Conservation (phyloP, 1,284 basidiomycete genomes). For the Sporisorium sorghi region DNA sequence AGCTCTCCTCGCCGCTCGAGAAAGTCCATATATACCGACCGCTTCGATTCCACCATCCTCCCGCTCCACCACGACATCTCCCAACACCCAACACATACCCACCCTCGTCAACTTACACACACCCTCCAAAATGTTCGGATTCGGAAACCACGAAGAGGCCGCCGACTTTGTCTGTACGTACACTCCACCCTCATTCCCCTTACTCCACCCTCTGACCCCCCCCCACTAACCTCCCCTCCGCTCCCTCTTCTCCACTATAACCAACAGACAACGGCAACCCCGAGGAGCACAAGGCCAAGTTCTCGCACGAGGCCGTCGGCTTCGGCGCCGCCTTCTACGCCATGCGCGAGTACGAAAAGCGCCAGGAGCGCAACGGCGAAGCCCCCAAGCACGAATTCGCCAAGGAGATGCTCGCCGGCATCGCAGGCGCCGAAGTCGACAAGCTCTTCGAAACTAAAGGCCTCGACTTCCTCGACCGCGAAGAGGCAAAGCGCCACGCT, state of each 20-base stretch:
- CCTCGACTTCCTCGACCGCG: slow-evolving; percentile 62
- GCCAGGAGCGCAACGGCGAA: slow-evolving; percentile 72
- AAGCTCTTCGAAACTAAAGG: slow-evolving; percentile 65
- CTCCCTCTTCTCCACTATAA: background rate
- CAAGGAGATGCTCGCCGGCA: slow-evolving; percentile 71
- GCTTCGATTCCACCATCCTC: background rate
- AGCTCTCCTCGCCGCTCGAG: too few relatives aligned
- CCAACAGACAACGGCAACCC: slow-evolving; percentile 50
- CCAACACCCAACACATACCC: background rate
- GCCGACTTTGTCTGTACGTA: slow-evolving; percentile 54
- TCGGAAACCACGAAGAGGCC: slow-evolving; percentile 53
- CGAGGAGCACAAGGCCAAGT: slow-evolving; percentile 57
- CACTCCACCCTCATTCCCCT: background rate
- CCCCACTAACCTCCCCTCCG: background rate
- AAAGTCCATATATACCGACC: slow-evolving; percentile 10
- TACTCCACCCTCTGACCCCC: background rate
- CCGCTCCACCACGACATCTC: background rate
- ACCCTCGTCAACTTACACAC: background rate
- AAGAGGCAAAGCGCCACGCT: slow-evolving; percentile 72
- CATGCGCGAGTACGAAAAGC: slow-evolving; percentile 75
- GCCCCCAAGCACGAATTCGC: slow-evolving; percentile 70
- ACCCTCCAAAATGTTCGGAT: slow-evolving; percentile 40
- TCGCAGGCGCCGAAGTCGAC: slow-evolving; percentile 61
- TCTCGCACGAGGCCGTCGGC: slow-evolving; percentile 77
- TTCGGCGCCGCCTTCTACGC: slow-evolving; percentile 71